Evolutionary conservation across 2,329 filamentous ascomycete genomes (phyloP), one percentile per base, ranked within the genome.

Genomic region (Thielaviopsis populi): DNA sequence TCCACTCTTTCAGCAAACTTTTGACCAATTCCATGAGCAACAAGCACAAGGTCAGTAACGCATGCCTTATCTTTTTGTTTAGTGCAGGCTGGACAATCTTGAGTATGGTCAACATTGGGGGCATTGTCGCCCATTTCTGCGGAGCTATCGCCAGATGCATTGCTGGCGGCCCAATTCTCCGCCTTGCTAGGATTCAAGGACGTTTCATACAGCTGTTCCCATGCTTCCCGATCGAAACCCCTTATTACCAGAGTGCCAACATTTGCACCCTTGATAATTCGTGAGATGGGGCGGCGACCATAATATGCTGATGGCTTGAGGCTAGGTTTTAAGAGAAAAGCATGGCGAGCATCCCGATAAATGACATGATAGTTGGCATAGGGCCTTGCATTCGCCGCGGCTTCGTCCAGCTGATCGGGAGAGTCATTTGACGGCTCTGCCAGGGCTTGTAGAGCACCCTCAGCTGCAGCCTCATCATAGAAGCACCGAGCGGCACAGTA

Each of bases 21-120:
- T 73, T 99, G 94, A 0, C 94, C 94, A 68, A 99, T 97, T 1
- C 94, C 94, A 70, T 99, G 94, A 53, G 94, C 88, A 10, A 97
- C 89, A 3, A 99, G 79, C 1, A 97, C 83, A 7, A 99, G 78
- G 70, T 99, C 94, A 0, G 88, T 92, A 4, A 95, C 88, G 66
- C 85, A 83, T 1, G 84, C 84, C 33, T 79, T 78, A 50, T 82
- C 77, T 71, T 84, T 80, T 72, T 89, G 79, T 68, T 82, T 76
- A 71, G 79, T 74, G 74, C 89, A 87, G 70, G 85, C 80, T 68
- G 77, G 69, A 73, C 85, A 83, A 11, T 70, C 68, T 33, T 58
- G 58, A 7, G 3, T 46, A 6, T 17, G n/a, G 11, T 33, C 42
- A 19, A 11, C 42, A 13, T 19, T 8, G 22, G 30, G 8, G 8